A percentile compares a stretch with the other conserved stretches of the same genome.
Conservation (phyloP, 2,329 filamentous ascomycete genomes). For the Hymenoscyphus repandus region DNA sequence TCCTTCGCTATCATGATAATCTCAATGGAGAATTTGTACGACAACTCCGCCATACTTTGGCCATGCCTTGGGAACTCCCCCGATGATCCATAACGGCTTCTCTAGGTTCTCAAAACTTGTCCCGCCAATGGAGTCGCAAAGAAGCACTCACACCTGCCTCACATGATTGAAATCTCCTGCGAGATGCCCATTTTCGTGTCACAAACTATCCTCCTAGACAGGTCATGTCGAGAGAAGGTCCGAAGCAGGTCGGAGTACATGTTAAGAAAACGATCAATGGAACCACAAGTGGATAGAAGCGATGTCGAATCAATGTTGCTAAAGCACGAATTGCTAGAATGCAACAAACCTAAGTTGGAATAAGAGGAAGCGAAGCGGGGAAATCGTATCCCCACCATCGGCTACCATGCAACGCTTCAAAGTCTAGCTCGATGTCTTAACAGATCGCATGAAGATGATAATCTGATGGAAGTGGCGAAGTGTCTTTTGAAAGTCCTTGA, state of each 20-base stretch:
- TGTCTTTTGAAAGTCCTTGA: neutral
- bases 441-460: neutral
- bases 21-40: constrained; percentile 1
- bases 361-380: constrained; percentile 10
- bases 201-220: constrained; percentile 10
- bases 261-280: constrained; percentile 6
- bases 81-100: constrained; percentile 14
- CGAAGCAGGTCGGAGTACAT: constrained; percentile 13
- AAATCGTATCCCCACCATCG: constrained; percentile 1
- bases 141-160: constrained; percentile 26
- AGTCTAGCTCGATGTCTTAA: constrained; percentile 2
- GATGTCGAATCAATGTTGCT: constrained; percentile 18
- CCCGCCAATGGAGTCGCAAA: constrained; percentile 20
- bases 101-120: constrained; percentile 10
- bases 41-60: constrained; percentile 3
- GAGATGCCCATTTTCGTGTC: constrained; percentile 20
- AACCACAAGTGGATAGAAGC: constrained; percentile 1
- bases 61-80: constrained; percentile 2
- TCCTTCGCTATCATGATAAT: constrained; percentile 6
- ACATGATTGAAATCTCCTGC: constrained; percentile 30
- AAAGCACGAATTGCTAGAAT: constrained; percentile 15
- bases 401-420: constrained; percentile 1
- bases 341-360: constrained; percentile 14
- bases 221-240: constrained; percentile 19
- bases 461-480: too few species aligned